A percentile compares a stretch with the other conserved stretches of the same genome.
Conservation (phyloP, 2,329 filamentous ascomycete species). For the Penicillium capsulatum region DNA sequence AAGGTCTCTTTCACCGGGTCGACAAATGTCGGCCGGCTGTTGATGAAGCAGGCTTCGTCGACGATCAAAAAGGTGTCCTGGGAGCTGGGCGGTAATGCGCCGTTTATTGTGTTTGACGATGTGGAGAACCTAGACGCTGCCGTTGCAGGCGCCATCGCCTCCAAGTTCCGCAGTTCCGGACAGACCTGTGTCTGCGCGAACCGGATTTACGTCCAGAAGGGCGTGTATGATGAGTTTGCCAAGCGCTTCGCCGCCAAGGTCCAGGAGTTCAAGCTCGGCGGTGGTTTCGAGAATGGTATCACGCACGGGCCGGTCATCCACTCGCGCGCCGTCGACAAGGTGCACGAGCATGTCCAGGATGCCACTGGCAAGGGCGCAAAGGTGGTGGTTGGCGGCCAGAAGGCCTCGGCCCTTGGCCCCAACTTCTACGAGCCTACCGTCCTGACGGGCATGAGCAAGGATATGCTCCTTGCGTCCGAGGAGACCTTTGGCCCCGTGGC, state of each 20-base stretch:
- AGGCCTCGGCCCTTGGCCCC: conserved; percentile 65
- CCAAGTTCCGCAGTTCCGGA: conserved; percentile 90
- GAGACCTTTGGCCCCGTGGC: conserved; percentile 97
- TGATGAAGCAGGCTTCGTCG: conserved; percentile 83
- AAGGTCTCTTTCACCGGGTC: conserved; percentile 93
- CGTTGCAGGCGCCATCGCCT: conserved; percentile 74
- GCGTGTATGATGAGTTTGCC: conserved; percentile 53
- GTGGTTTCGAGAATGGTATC: conserved; percentile 44
- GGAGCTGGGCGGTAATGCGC: conserved; percentile 90
- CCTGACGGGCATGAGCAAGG: conserved; percentile 75
- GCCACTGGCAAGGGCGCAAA: conserved; percentile 72
- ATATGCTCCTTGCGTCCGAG: conserved; percentile 80
- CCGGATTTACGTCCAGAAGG: conserved; percentile 51
- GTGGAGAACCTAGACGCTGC: conserved; percentile 76
- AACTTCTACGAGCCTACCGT: conserved; percentile 93
- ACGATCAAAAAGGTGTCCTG: conserved; percentile 85
- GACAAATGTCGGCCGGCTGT: conserved; percentile 62
- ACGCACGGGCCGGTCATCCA: conserved; percentile 61
- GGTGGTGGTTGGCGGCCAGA: conserved; percentile 70
- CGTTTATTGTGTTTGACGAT: conserved; percentile 96
- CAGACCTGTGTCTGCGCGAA: conserved; percentile 90
- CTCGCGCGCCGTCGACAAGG: conserved; percentile 73
- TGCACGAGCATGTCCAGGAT: conserved; percentile 73
- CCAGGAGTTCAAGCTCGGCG: conserved; percentile 46
- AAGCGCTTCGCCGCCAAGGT: conserved; percentile 53